Evolutionary conservation across 1,284 basidiomycete species (phyloP), one percentile per base, ranked within the genome.

Genomic region (Ceratobasidium papillatum): DNA sequence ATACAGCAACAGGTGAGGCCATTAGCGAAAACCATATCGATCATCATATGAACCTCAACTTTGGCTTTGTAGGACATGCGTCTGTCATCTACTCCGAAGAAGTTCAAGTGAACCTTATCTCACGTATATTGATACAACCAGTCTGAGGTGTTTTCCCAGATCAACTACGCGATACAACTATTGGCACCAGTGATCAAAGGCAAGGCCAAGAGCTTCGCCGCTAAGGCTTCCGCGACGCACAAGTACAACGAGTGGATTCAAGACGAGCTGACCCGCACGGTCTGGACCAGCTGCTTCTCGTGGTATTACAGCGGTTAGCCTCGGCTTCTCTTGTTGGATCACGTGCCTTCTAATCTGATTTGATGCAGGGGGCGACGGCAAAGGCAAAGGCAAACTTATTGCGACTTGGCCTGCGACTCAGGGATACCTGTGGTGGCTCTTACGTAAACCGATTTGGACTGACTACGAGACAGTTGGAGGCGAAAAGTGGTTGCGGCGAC

Each of bases 161-260:
- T 71, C 38, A 71, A 71, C 22, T 71, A 71, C 38, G 66, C 66
- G 11, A 47, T 71, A 11, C 66, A 71, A 47, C 30, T 71, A 2
- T 25, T 71, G 30, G 41, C 58, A 34, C 66, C 66, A 14, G 34
- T 71, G 19, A 17, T 71, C 25, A 36, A 27, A 30, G 66, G 66
- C 22, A 43, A 71, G 41, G 56, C 43, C n/a, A 43, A 47, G 30
- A 59, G 56, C 30, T 71, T 71, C 38, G n/a, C 41, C 9, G 54
- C 66, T 5, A 58, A 49, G 25, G 12, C 27, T 12, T 25, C 25
- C 5, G 56, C 52, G 32, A 59, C 56, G 4, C 51, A 38, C 4
- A 43, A 52, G 47, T 71, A 49, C 38, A 71, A 71, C 30, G 51
- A 68, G 34, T 54, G 25, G 49, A 52, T 68, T 17, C 65, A 68